These are phyloP conservation scores for Avicennia marina DNA, from an alignment of 257 asterid species.

Conservation along the genomic window DNA sequence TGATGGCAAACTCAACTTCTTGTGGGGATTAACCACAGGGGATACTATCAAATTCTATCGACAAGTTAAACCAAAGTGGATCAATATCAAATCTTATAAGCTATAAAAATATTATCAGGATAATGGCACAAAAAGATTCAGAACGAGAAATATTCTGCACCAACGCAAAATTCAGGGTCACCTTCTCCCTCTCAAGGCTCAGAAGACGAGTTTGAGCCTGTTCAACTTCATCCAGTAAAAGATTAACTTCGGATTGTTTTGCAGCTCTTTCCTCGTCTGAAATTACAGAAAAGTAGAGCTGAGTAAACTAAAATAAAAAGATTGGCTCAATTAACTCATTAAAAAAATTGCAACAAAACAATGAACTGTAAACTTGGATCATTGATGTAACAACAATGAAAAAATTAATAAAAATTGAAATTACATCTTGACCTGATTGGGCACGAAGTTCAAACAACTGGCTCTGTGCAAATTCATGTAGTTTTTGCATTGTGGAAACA, in stretches of 20 bases:
- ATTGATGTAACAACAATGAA: slow-evolving; percentile 4
- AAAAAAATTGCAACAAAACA: neutral
- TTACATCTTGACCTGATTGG: slow-evolving; percentile 73
- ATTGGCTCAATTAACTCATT: slow-evolving; percentile 9
- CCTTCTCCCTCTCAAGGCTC: slow-evolving; percentile 99
- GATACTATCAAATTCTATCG: neutral
- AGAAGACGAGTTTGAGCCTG: slow-evolving; percentile 92
- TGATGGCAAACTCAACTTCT: too few species aligned
- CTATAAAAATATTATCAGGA: slow-evolving; percentile 1
- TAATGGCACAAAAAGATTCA: slow-evolving; percentile 7
- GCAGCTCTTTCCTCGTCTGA: slow-evolving; percentile 91
- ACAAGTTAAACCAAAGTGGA: slow-evolving; percentile 8
- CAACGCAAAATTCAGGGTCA: slow-evolving; percentile 21
- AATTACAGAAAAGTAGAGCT: slow-evolving; percentile 21
- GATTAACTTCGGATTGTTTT: slow-evolving; percentile 92
- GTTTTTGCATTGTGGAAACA: slow-evolving; percentile 92
- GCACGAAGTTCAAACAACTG: slow-evolving; percentile 96
- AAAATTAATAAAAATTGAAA: slow-evolving; percentile 2
- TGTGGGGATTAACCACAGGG: neutral
- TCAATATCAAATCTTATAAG: neutral
- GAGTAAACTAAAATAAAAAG: slow-evolving; percentile 7
- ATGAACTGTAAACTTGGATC: slow-evolving; percentile 6
- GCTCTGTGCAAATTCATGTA: slow-evolving; percentile 98
- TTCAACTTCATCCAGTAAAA: slow-evolving; percentile 96
- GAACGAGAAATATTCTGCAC: slow-evolving; percentile 15